phyloP scores from a whole-genome alignment of 257 asterid species.

The Euphrasia confusa region DNA sequence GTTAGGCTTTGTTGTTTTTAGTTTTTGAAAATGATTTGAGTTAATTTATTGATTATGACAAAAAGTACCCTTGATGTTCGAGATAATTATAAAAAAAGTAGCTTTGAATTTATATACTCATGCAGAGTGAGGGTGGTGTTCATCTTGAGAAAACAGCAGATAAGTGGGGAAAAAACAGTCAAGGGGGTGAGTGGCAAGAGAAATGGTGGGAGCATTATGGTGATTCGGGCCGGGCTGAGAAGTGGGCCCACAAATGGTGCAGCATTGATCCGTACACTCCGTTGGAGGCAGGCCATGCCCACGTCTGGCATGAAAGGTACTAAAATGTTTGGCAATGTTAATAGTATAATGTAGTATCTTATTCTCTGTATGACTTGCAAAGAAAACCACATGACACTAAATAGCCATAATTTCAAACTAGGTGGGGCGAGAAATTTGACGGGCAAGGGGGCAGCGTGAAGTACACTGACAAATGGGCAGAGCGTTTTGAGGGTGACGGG shows the following conservation, averaged over 20 bases:
- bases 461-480: constrained; percentile 98
- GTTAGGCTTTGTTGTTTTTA: constrained; percentile 28
- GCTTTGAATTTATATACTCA: too few species aligned
- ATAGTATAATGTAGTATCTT: neutral
- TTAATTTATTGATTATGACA: neutral
- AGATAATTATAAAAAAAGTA: too few species aligned
- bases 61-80: neutral
- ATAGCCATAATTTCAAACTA: constrained; percentile 11
- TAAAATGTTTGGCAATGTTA: neutral
- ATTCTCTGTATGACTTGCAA: neutral
- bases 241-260: constrained; percentile 99
- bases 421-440: constrained; percentile 97
- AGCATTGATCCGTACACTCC: constrained; percentile 80
- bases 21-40: neutral
- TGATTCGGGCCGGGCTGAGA: constrained; percentile 69
- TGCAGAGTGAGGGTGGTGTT: constrained; percentile 63
- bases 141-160: constrained; percentile 94
- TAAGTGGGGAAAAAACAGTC: constrained; percentile 86
- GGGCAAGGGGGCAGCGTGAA: constrained; percentile 84
- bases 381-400: neutral
- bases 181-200: constrained; percentile 97
- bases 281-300: constrained; percentile 88
- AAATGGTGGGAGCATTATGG: constrained; percentile 93
- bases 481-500: constrained; percentile 78
- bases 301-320: constrained; percentile 97